A percentile compares a stretch with the other conserved stretches of the same genome.
These are phyloP conservation scores for Hirsutella rhossiliensis DNA, from an alignment of 2,329 filamentous ascomycete species.

Conservation along the genomic window DNA sequence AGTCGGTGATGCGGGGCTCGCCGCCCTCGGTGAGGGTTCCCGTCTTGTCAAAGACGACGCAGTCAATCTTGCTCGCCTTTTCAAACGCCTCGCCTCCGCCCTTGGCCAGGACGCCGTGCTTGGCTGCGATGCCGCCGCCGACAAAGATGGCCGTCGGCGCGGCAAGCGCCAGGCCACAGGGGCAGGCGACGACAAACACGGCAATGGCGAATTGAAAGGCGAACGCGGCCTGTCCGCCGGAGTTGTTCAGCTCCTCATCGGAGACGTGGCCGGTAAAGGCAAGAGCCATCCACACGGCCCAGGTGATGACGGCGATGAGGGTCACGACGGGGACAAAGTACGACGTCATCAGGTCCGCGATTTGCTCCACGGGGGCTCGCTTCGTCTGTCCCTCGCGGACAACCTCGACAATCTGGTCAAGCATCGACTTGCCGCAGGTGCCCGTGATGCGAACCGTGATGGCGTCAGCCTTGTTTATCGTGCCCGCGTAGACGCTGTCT, in stretches of 20 bases:
- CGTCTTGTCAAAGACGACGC: constrained; percentile 81
- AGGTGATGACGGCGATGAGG: constrained; percentile 56
- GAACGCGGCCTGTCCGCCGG: constrained; percentile 59
- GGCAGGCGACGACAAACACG: constrained; percentile 79
- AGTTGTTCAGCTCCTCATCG: constrained; percentile 38
- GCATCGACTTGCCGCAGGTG: constrained; percentile 57
- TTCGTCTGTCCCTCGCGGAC: constrained; percentile 69
- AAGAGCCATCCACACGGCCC: constrained; percentile 58
- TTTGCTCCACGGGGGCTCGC: constrained; percentile 62
- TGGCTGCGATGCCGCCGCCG: constrained; percentile 66
- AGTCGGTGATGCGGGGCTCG: constrained; percentile 56
- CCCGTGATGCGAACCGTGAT: constrained; percentile 53
- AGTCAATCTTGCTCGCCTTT: constrained; percentile 66
- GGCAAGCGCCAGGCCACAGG: constrained; percentile 74
- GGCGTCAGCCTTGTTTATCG: constrained; percentile 57
- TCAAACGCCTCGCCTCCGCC: constrained; percentile 80
- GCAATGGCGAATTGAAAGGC: constrained; percentile 74
- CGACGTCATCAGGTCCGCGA: constrained; percentile 60
- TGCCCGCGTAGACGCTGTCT: constrained; percentile 60
- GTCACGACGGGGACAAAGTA: constrained; percentile 69
- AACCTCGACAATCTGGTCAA: constrained; percentile 67
- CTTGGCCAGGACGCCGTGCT: constrained; percentile 69
- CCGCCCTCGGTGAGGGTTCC: constrained; percentile 68
- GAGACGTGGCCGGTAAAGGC: constrained; percentile 48
- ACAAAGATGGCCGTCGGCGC: constrained; percentile 80